Evolutionary conservation across 1,139 yeast species (phyloP).

Genomic region (Pichia sp.): DNA sequence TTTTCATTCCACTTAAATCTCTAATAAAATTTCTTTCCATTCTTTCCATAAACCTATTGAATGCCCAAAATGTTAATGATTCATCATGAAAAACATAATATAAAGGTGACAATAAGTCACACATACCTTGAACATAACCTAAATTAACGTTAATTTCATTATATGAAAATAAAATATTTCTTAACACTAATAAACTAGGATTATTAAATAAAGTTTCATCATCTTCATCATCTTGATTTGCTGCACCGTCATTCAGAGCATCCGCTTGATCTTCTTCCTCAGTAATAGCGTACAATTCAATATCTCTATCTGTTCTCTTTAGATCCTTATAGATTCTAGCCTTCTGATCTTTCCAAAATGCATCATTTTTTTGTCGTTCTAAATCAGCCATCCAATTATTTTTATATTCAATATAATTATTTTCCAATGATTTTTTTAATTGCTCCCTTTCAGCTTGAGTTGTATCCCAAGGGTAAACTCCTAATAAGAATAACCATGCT

Average conservation of each 20-base stretch:
- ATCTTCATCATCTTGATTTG: conserved; percentile 44
- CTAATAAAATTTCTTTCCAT: conserved; percentile 93
- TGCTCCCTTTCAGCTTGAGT: conserved; percentile 61
- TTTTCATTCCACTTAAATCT: conserved; percentile 89
- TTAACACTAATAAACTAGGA: conserved; percentile 62
- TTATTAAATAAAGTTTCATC: conserved; percentile 47
- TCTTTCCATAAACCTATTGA: conserved; percentile 80
- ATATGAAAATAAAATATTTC: conserved; percentile 78
- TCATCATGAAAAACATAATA: conserved; percentile 78
- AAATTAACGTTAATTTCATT: conserved; percentile 76
- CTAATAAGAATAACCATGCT: conserved; percentile 83
- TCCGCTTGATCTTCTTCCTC: conserved; percentile 37
- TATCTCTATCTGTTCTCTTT: conserved; percentile 79
- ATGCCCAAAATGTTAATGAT: conserved; percentile 80
- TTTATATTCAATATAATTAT: conserved; percentile 62
- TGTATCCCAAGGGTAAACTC: conserved; percentile 86
- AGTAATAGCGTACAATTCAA: conserved; percentile 55
- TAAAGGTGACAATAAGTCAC: conserved; percentile 82
- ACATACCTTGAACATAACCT: conserved; percentile 98
- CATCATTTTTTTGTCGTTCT: conserved; percentile 51
- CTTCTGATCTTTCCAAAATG: conserved; percentile 83
- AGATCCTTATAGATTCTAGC: conserved; percentile 90
- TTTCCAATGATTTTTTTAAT: conserved; percentile 48
- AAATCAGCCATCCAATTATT: conserved; percentile 62
- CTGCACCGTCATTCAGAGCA: conserved; percentile 41